A percentile compares a stretch with the other conserved stretches of the same genome.
These are phyloP conservation scores for Annulohypoxylon nitens DNA, from an alignment of 495 filamentous ascomycete genomes.

Conservation along the genomic window DNA sequence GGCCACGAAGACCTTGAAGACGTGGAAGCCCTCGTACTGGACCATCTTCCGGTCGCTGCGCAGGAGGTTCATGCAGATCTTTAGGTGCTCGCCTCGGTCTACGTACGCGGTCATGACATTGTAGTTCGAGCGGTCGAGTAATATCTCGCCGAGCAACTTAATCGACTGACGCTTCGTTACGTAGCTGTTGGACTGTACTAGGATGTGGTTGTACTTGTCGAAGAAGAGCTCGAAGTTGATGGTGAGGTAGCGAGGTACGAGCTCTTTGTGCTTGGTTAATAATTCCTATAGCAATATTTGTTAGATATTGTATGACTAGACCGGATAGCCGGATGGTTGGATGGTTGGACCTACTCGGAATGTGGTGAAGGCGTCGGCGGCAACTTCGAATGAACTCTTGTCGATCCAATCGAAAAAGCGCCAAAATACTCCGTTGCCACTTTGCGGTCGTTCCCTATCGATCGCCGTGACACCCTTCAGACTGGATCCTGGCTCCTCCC, in stretches of 20 bases:
- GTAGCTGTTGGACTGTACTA: constrained; percentile 93
- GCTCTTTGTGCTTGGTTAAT: constrained; percentile 89
- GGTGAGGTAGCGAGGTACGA: constrained; percentile 86
- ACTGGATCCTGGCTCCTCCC: constrained; percentile 66
- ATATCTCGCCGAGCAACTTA: constrained; percentile 93
- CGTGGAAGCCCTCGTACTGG: constrained; percentile 98
- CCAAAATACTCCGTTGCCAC: constrained; percentile 91
- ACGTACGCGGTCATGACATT: constrained; percentile 98
- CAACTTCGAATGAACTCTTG: constrained; percentile 93
- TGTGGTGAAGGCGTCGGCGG: constrained; percentile 96
- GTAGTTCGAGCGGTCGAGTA: constrained; percentile 96
- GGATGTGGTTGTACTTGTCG: constrained; percentile 84
- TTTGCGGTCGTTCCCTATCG: constrained; percentile 74
- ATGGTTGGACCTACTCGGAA: constrained; percentile 76
- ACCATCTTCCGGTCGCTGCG: constrained; percentile 98
- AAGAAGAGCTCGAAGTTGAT: constrained; percentile 95
- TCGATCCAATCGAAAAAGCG: constrained; percentile 98
- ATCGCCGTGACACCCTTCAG: constrained; percentile 72
- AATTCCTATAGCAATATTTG: constrained; percentile 73
- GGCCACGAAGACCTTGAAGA: constrained; percentile 99
- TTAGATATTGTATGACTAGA: neutral
- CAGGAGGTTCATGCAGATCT: constrained; percentile 96
- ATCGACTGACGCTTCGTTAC: constrained; percentile 99
- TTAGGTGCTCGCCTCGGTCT: constrained; percentile 92
- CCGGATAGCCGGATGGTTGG: neutral